A percentile compares a stretch with the other conserved stretches of the same genome.
These are phyloP conservation scores for Coniochaeta ligniaria DNA, from an alignment of 2,329 filamentous ascomycete species.

Conservation along the genomic window DNA sequence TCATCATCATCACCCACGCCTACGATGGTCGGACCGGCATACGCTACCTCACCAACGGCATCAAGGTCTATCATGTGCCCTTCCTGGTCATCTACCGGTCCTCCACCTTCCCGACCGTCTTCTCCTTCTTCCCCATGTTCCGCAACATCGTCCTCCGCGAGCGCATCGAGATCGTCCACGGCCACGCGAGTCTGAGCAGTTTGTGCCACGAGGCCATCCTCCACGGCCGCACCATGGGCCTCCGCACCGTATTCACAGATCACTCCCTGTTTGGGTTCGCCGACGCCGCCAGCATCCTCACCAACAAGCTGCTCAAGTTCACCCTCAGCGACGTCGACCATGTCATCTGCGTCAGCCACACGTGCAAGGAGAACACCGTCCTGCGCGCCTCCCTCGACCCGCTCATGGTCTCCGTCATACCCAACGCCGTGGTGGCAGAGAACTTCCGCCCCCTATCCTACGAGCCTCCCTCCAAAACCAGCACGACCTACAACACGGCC, in stretches of 20 bases:
- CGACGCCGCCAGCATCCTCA: conserved; percentile 89
- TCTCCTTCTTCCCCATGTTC: conserved; percentile 97
- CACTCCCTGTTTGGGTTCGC: conserved; percentile 97
- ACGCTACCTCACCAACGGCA: conserved; percentile 90
- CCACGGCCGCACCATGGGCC: conserved; percentile 90
- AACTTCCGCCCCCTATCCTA: conserved; percentile 75
- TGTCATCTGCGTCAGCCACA: conserved; percentile 97
- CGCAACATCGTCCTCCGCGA: conserved; percentile 93
- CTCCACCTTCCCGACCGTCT: conserved; percentile 90
- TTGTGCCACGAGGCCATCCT: conserved; percentile 92
- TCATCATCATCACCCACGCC: conserved; percentile 94
- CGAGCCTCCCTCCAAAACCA: conserved; percentile 6
- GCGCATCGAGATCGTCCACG: conserved; percentile 93
- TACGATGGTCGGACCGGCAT: conserved; percentile 88
- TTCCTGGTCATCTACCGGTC: conserved; percentile 95
- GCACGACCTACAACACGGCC: conserved; percentile 23
- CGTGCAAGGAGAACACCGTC: conserved; percentile 97
- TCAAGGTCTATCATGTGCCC: conserved; percentile 97
- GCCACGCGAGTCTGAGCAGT: conserved; percentile 89
- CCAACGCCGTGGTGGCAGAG: conserved; percentile 93
- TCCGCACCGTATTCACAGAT: conserved; percentile 94
- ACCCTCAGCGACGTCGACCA: conserved; percentile 94
- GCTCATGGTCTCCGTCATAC: conserved; percentile 94
- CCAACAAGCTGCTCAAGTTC: conserved; percentile 96
- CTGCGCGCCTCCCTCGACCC: conserved; percentile 90